These are phyloP conservation scores for Termitomyces sp. DNA, from an alignment of 768 basidiomycete species.

Conservation along the genomic window DNA sequence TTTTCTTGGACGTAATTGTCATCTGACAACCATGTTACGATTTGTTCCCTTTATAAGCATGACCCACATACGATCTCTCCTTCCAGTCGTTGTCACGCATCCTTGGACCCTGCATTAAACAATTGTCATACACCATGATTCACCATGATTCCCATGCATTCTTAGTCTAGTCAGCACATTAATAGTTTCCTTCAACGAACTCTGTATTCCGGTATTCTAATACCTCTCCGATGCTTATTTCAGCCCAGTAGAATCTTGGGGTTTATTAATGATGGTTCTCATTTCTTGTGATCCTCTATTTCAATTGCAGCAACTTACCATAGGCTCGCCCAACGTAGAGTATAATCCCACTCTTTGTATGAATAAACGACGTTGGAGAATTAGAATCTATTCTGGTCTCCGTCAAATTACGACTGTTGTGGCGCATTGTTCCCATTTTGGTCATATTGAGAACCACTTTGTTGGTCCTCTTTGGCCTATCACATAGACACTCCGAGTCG, in stretches of 20 bases:
- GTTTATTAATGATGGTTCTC: too few species aligned
- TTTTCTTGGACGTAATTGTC: background rate
- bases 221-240: background rate
- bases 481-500: too few species aligned
- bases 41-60: background rate
- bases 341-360: too few species aligned
- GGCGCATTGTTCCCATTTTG: too few species aligned
- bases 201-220: background rate
- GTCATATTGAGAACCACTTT: too few species aligned
- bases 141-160: background rate
- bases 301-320: background rate
- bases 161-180: background rate
- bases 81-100: background rate
- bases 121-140: background rate
- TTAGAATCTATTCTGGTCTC: too few species aligned
- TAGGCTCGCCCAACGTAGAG: too few species aligned
- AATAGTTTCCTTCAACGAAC: too few species aligned
- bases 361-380: too few species aligned
- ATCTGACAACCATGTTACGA: background rate
- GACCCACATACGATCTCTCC: background rate
- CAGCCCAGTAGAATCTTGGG: background rate
- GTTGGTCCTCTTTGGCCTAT: too few species aligned
- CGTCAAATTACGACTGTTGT: too few species aligned
- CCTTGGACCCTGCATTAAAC: background rate
- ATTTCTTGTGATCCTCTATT: too few species aligned